Conservation (phyloP, 768 basidiomycete genomes). For the Agaricus sinodeliciosus region DNA sequence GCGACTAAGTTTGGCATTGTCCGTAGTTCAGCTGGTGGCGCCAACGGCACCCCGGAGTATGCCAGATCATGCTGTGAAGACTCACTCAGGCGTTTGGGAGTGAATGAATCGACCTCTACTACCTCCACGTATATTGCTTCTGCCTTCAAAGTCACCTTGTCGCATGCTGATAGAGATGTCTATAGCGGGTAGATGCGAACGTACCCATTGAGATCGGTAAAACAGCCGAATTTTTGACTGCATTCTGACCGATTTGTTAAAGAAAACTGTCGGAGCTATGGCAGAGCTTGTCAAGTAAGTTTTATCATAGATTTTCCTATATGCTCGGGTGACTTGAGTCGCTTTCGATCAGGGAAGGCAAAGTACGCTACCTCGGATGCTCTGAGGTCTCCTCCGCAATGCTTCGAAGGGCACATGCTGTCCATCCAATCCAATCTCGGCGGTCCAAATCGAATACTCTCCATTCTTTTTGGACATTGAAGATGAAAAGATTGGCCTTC, state of each 20-base stretch:
- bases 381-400: conserved; percentile 42
- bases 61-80: conserved; percentile 28
- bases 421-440: conserved; percentile 46
- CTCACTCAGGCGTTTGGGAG: conserved; percentile 35
- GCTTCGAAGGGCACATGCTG: conserved; percentile 41
- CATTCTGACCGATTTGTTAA: neutral
- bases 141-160: neutral
- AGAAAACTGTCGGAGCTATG: conserved; percentile 42
- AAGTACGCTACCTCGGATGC: conserved; percentile 43
- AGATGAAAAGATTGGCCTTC: conserved; percentile 31
- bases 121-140: conserved; percentile 25
- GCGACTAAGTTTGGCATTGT: conserved; percentile 43
- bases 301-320: neutral
- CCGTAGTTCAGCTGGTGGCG: conserved; percentile 7
- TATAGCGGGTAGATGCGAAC: neutral
- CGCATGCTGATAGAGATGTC: neutral
- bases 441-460: conserved; percentile 46
- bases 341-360: conserved; percentile 25
- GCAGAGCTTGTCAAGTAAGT: conserved; percentile 44
- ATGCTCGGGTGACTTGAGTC: conserved; percentile 15
- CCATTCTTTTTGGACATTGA: conserved; percentile 44
- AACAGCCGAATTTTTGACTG: neutral
- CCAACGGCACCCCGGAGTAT: conserved; percentile 30
- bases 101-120: conserved; percentile 40
- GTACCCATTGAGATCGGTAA: neutral